phyloP scores from a whole-genome alignment of 75 land plant species.

The Pinus taeda region DNA sequence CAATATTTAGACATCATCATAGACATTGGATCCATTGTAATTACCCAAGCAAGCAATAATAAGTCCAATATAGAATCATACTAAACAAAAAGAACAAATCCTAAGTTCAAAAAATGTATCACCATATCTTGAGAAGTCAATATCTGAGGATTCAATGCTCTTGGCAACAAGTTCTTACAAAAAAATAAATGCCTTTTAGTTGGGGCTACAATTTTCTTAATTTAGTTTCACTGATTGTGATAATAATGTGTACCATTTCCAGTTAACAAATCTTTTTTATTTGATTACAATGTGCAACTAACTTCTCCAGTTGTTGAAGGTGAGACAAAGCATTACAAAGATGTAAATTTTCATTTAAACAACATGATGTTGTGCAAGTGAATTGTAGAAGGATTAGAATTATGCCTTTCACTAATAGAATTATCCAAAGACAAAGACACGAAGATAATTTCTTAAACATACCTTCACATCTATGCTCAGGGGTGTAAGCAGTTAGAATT shows the following conservation, averaged over 20 bases:
- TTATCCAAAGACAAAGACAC: no score
- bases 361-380: not conserved
- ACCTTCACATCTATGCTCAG: no score
- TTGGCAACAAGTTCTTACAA: slow-evolving; percentile 85
- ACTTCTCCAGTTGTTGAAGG: not conserved
- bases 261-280: not conserved
- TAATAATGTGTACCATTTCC: not conserved
- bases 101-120: slow-evolving; percentile 95
- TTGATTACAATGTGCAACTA: not conserved
- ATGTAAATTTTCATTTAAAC: not conserved
- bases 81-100: not conserved
- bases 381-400: no score
- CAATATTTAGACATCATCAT: not conserved
- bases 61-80: not conserved
- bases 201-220: not conserved
- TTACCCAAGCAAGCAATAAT: not conserved
- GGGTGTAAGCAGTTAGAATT: no score
- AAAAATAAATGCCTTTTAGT: not conserved
- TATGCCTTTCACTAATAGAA: no score
- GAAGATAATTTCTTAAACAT: no score
- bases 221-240: not conserved
- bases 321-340: not conserved
- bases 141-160: slow-evolving; percentile 80
- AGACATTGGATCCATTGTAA: not conserved
- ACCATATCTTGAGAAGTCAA: slow-evolving; percentile 96